These are phyloP conservation scores for Schizopora paradoxa DNA, from an alignment of 1,284 basidiomycete genomes.

Conservation along the genomic window DNA sequence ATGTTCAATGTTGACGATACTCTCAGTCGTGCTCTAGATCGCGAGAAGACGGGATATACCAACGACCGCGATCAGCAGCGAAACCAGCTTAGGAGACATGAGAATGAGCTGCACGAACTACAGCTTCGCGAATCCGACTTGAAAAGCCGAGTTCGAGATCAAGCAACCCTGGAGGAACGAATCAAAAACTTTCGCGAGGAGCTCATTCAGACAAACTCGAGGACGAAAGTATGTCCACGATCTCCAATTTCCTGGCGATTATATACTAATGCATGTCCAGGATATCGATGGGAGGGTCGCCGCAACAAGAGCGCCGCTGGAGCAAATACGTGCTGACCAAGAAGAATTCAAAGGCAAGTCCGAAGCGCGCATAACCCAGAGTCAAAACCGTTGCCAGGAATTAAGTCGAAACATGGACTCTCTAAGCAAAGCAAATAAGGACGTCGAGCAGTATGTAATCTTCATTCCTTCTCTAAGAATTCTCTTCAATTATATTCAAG, in stretches of 20 bases:
- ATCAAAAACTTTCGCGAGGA: slow-evolving; percentile 62
- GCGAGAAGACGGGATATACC: slow-evolving; percentile 56
- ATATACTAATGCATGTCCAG: slow-evolving; percentile 33
- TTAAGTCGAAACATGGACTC: slow-evolving; percentile 62
- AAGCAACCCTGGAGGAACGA: slow-evolving; percentile 53
- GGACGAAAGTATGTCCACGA: slow-evolving; percentile 39
- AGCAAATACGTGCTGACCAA: slow-evolving; percentile 58
- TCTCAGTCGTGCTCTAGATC: slow-evolving; percentile 61
- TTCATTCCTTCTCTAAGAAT: slow-evolving; percentile 2
- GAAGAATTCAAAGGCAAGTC: slow-evolving; percentile 17
- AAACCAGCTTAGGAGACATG: slow-evolving; percentile 47
- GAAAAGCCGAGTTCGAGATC: slow-evolving; percentile 57
- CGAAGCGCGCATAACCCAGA: slow-evolving; percentile 44
- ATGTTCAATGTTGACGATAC: neutral
- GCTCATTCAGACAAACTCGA: slow-evolving; percentile 36
- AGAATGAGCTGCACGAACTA: slow-evolving; percentile 55
- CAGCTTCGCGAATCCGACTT: slow-evolving; percentile 61
- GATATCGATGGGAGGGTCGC: slow-evolving; percentile 59
- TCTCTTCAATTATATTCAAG: slow-evolving; percentile 33
- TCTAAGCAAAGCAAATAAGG: slow-evolving; percentile 54
- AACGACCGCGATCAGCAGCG: slow-evolving; percentile 66
- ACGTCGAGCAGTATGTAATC: slow-evolving; percentile 53
- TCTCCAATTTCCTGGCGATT: neutral
- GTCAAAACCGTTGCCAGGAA: slow-evolving; percentile 55
- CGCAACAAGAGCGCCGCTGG: slow-evolving; percentile 64